Conservation (phyloP, 345 rosid genomes). For the Geranium brycei region DNA sequence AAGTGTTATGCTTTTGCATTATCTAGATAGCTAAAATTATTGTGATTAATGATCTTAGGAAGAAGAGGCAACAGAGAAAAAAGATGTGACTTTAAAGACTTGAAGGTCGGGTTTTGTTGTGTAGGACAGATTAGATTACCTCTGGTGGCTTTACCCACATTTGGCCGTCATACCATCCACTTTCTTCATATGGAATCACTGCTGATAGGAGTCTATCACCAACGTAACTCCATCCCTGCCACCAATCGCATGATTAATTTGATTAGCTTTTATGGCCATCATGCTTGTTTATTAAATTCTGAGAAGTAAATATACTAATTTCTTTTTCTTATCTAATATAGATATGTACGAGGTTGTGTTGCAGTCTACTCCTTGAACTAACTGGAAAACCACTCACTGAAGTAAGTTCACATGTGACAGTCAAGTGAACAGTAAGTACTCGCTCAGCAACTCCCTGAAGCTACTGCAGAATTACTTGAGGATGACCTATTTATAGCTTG, state of each 20-base stretch:
- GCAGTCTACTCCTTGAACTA: neutral
- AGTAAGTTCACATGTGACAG: neutral
- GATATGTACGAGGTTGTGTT: neutral
- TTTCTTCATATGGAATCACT: constrained; percentile 90
- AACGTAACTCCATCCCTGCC: constrained; percentile 94
- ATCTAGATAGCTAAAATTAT: too few relatives aligned
- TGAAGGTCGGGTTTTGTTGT: too few relatives aligned
- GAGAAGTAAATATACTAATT: neutral
- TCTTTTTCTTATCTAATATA: neutral
- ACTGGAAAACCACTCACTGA: neutral
- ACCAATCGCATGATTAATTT: neutral
- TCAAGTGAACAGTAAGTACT: neutral
- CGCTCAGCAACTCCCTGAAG: neutral
- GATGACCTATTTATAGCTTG: neutral
- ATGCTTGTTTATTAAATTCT: neutral
- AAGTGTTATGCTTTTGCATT: too few relatives aligned
- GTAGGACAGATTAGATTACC: too few relatives aligned
- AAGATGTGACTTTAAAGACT: too few relatives aligned
- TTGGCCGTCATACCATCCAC: constrained; percentile 98
- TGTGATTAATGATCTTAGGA: too few relatives aligned
- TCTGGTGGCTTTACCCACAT: constrained; percentile 98
- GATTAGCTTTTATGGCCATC: neutral
- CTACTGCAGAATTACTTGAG: neutral
- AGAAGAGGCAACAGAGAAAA: too few relatives aligned
- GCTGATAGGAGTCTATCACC: constrained; percentile 94